Base-by-base conservation (phyloP, 1,284 basidiomycete genomes). In the Rhodotorula sp. region DNA sequence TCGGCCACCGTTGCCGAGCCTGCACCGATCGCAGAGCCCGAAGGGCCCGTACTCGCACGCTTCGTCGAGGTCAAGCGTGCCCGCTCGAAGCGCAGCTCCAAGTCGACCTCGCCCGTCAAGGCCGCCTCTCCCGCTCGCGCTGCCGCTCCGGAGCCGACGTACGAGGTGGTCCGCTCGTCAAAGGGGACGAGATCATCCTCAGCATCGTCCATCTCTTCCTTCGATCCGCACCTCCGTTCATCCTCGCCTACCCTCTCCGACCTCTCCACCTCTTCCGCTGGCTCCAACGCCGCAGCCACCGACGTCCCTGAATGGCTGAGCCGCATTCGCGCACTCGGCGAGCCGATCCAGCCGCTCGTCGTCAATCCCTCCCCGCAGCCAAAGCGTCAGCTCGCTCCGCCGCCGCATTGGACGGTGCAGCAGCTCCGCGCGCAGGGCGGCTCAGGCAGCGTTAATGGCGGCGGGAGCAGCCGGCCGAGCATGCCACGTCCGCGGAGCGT, bases 221-320 rank as follows among this genome's bases (percentile, higher is more conserved):
- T 34, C 27, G 53, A 34, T 17, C 25, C 27, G 44, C 39, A 54
- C 9, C 39, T 36, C 5, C 67, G 61, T 2, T 37, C 63, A 1
- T 55, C 53, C 19, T 69, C 67, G n/a, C 69, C 65, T 27, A 25
- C 65, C 22, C 39, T 44, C 4, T 60, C 61, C 32, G 57, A 64
- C 25, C 59, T 66, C 36, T 64, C 64, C 8, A 25, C 44, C 27
- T 62, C 66, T 21, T 41, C 55, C 9, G 32, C 41, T 7, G 66
- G 55, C n/a, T 58, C 61, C 15, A 25, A 46, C 13, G 58, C 61
- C 17, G 64, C 71, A 1, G 48, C 64, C 19, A 53, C 64, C 44
- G 67, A 73, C 46, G 67, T 69, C 2, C 67, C 71, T 39, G 67
- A 70, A 36, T 74, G 73, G 73, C 70, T 71, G 29, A 57, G 66